phyloP scores from a whole-genome alignment of 495 filamentous ascomycete genomes.

The Neurospora discreta region DNA sequence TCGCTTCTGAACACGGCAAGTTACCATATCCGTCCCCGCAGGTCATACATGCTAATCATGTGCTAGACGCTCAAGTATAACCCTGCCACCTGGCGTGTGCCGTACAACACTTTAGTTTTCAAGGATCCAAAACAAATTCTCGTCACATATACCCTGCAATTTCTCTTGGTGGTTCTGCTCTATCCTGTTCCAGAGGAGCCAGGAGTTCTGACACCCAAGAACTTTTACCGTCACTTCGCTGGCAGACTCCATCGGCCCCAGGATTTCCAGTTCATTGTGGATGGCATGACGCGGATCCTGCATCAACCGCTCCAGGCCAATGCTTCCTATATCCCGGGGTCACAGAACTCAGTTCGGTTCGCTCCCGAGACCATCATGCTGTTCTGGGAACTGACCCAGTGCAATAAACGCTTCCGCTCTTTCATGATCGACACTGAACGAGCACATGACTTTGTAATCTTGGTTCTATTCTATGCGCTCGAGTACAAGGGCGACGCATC shows the following conservation, averaged over 20 bases:
- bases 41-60: conserved; percentile 9
- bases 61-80: conserved; percentile 88
- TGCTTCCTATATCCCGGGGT: conserved; percentile 79
- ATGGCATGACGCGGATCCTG: conserved; percentile 88
- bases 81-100: conserved; percentile 85
- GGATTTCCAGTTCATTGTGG: conserved; percentile 95
- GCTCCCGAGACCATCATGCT: conserved; percentile 95
- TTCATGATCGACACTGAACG: conserved; percentile 96
- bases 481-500: conserved; percentile 76
- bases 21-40: not conserved
- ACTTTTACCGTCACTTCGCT: conserved; percentile 86
- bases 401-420: conserved; percentile 93
- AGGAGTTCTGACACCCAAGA: conserved; percentile 53
- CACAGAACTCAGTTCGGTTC: conserved; percentile 70
- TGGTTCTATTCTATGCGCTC: conserved; percentile 85
- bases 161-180: conserved; percentile 76
- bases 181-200: conserved; percentile 83
- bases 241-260: conserved; percentile 85
- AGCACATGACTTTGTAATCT: conserved; percentile 83
- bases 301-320: conserved; percentile 88
- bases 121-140: conserved; percentile 88
- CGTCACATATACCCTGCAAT: conserved; percentile 82
- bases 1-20: conserved; percentile 92
- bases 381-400: conserved; percentile 95
- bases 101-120: conserved; percentile 88